Conservation (phyloP, 495 filamentous ascomycete species). For the Penicillium maclennaniae region DNA sequence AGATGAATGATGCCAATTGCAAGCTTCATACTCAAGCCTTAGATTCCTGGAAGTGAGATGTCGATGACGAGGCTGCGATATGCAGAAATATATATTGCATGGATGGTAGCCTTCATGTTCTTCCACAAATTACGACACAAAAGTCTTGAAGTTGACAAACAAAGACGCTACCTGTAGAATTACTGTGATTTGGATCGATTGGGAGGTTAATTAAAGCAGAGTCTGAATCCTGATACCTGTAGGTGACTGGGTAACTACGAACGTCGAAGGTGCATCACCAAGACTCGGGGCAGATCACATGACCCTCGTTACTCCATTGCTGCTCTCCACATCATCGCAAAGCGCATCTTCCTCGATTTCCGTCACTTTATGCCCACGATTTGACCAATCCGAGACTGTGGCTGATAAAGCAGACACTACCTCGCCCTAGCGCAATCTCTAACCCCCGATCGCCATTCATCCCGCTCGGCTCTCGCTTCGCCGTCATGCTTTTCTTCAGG, state of each 20-base stretch:
- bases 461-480: not conserved
- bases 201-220: too few relatives aligned
- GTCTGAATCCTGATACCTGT: not conserved
- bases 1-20: slow-evolving; percentile 14
- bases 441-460: not conserved
- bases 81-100: not conserved
- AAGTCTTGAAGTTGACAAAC: too few relatives aligned
- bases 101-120: not conserved
- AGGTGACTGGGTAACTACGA: not conserved
- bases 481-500: slow-evolving; percentile 50
- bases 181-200: too few relatives aligned
- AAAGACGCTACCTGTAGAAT: too few relatives aligned
- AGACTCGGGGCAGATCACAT: not conserved
- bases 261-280: not conserved
- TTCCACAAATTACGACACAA: too few relatives aligned
- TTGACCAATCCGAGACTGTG: not conserved
- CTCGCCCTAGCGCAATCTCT: not conserved
- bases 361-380: not conserved
- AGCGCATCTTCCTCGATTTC: not conserved
- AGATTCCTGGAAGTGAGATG: too few relatives aligned
- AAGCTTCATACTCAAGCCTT: not conserved
- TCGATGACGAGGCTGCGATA: too few relatives aligned
- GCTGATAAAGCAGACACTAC: not conserved
- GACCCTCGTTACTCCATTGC: not conserved
- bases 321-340: slow-evolving; percentile 3